Evolutionary conservation across 345 rosid genomes (phyloP).

Genomic region (Acer saccharum): DNA sequence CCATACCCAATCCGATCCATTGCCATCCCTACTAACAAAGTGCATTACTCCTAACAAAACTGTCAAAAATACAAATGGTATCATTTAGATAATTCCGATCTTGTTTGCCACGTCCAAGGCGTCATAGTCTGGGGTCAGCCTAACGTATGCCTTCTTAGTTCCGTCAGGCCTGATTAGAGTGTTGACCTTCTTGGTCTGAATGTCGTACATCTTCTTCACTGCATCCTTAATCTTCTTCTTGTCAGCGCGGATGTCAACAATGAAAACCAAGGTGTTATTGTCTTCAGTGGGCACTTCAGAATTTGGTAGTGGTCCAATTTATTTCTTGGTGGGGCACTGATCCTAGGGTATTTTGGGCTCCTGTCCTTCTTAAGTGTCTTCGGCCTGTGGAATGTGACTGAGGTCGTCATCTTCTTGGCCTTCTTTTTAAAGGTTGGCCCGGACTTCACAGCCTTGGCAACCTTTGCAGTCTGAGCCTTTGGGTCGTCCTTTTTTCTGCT

Average conservation of each 20-base stretch:
- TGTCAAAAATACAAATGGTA: neutral
- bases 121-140: conserved; percentile 70
- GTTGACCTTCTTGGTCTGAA: conserved; percentile 65
- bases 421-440: conserved; percentile 60
- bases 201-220: conserved; percentile 69
- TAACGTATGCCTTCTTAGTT: conserved; percentile 72
- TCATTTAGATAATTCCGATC: conserved; percentile 69
- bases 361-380: conserved; percentile 59
- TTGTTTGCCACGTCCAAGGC: conserved; percentile 81
- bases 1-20: too few species aligned
- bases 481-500: conserved; percentile 53
- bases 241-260: conserved; percentile 67
- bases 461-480: conserved; percentile 65
- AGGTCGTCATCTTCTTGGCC: conserved; percentile 59
- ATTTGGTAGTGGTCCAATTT: conserved; percentile 71
- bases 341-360: conserved; percentile 64
- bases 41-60: conserved; percentile 26
- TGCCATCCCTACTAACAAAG: too few species aligned
- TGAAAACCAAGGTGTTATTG: conserved; percentile 68
- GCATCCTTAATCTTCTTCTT: conserved; percentile 71
- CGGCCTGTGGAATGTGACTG: conserved; percentile 67
- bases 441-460: conserved; percentile 66
- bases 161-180: conserved; percentile 83
- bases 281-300: conserved; percentile 68
- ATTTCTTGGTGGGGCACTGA: conserved; percentile 66